These are phyloP conservation scores for Cladophialophora immunda DNA, from an alignment of 2,329 filamentous ascomycete genomes.

Conservation along the genomic window DNA sequence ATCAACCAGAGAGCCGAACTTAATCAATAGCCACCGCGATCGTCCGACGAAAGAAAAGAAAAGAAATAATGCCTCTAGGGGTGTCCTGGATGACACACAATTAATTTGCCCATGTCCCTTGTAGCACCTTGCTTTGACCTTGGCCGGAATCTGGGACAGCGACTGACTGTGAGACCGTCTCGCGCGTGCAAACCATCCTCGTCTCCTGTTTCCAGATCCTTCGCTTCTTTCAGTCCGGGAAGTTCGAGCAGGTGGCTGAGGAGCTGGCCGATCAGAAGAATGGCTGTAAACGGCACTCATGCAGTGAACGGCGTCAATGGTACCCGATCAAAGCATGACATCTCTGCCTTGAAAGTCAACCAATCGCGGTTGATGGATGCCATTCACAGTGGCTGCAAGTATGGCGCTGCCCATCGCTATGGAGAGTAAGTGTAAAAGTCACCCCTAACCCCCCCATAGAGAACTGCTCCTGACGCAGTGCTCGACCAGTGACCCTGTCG, in stretches of 20 bases:
- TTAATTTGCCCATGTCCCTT: background rate
- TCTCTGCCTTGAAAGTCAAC: conserved; percentile 41
- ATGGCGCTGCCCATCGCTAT: conserved; percentile 41
- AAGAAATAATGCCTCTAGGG: background rate
- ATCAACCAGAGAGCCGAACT: background rate
- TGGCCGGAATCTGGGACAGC: background rate
- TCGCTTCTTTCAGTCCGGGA: background rate
- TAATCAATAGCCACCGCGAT: background rate
- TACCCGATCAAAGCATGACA: conserved; percentile 33
- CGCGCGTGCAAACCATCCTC: background rate
- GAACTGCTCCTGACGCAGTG: background rate
- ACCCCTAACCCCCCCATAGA: background rate
- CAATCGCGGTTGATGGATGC: conserved; percentile 40
- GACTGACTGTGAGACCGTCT: background rate
- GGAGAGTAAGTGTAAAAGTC: conserved; percentile 35
- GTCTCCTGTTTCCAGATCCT: background rate
- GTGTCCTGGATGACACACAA: background rate
- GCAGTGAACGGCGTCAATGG: conserved; percentile 34
- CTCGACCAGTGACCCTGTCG: conserved; percentile 32
- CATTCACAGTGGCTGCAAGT: conserved; percentile 41
- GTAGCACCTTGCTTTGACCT: background rate
- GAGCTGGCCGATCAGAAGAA: conserved; percentile 8
- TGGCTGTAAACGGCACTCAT: conserved; percentile 27
- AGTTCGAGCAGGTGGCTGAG: background rate
- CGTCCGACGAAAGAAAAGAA: conserved; percentile 7